A percentile compares a stretch with the other conserved stretches of the same genome.
phyloP scores from a whole-genome alignment of 2,329 filamentous ascomycete species.

The Biscogniauxia marginata region DNA sequence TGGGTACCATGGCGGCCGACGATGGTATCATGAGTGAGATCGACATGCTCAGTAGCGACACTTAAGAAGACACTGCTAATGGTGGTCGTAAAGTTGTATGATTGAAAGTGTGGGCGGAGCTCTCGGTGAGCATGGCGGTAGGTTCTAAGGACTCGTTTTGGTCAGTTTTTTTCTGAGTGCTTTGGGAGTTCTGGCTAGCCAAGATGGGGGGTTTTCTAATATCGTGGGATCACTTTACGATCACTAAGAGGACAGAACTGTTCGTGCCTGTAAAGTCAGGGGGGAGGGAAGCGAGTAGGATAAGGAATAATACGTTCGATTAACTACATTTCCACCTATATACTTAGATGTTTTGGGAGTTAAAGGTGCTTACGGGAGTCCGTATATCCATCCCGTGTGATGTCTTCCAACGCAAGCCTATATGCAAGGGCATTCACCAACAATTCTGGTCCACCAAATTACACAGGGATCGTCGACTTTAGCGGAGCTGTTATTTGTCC shows the following conservation, averaged over 20 bases:
- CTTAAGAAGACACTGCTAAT: neutral
- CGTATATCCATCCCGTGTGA: neutral
- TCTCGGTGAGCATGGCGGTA: neutral
- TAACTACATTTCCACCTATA: neutral
- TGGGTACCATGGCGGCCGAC: slow-evolving; percentile 54
- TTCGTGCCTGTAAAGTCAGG: neutral
- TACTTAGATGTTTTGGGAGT: neutral
- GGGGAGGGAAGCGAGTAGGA: neutral
- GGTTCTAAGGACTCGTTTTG: neutral
- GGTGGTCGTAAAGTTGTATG: neutral
- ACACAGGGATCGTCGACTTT: neutral
- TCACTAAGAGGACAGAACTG: neutral
- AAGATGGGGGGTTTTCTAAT: neutral
- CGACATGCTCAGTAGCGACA: slow-evolving; percentile 37
- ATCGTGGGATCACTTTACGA: neutral
- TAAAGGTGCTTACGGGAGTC: neutral
- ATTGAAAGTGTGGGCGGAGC: neutral
- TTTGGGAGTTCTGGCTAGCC: neutral
- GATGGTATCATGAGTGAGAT: slow-evolving; percentile 61
- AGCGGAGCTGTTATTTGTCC: neutral
- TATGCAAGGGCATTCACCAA: neutral
- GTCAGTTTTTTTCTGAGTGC: neutral
- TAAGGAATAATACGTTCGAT: neutral
- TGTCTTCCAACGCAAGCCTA: neutral
- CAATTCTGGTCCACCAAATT: neutral